Percentiles rank a stretch among this genome's conserved stretches.
phyloP scores from a whole-genome alignment of 2,329 filamentous ascomycete genomes.

The Alternaria gansuensis region DNA sequence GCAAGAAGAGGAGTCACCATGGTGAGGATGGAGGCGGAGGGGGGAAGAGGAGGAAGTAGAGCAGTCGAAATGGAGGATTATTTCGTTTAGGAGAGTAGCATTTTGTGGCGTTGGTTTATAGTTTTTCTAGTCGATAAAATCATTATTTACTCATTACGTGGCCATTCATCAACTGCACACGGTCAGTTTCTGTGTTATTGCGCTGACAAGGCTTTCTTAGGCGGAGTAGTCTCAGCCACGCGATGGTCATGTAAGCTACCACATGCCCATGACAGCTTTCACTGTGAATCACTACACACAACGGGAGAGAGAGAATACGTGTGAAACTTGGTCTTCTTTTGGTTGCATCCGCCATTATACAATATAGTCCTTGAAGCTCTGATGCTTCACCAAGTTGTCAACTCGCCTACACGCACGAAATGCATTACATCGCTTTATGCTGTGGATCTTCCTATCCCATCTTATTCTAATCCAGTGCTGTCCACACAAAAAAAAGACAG shows the following conservation, averaged over 20 bases:
- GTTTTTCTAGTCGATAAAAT: neutral
- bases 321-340: slow-evolving; percentile 6
- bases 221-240: too few relatives aligned
- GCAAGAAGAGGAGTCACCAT: slow-evolving; percentile 73
- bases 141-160: neutral
- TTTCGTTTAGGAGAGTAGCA: slow-evolving; percentile 1
- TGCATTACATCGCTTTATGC: neutral
- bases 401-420: neutral
- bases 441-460: neutral
- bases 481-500: neutral
- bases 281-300: neutral
- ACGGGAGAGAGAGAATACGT: neutral
- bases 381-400: neutral
- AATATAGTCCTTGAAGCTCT: neutral
- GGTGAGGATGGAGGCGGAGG: slow-evolving; percentile 52
- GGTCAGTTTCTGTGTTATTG: neutral
- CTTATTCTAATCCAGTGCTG: neutral
- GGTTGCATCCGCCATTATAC: slow-evolving; percentile 10
- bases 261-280: too few relatives aligned
- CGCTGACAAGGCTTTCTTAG: neutral
- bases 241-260: too few relatives aligned
- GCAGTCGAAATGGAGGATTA: neutral
- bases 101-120: neutral
- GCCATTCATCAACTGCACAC: neutral
- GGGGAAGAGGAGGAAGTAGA: slow-evolving; percentile 43